Conservation (phyloP, 2,329 filamentous ascomycete species). For the Colletotrichum australisinense region DNA sequence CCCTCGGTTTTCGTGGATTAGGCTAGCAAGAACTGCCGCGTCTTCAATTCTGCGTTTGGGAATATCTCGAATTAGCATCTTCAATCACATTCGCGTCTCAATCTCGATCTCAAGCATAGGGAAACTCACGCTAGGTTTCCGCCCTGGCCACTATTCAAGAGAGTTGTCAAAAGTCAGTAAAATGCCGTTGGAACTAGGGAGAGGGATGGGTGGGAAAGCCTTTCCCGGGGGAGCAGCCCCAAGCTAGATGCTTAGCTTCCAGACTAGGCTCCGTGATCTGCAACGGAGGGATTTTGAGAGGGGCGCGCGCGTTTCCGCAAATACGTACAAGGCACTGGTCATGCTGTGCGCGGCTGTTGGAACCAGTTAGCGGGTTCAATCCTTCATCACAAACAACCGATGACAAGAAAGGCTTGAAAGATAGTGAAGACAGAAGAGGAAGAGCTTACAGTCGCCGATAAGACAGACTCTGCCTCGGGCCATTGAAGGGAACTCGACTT, state of each 20-base stretch:
- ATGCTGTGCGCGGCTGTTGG: conserved; percentile 37
- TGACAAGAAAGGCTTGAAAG: neutral
- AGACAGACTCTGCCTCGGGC: conserved; percentile 36
- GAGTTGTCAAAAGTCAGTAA: neutral
- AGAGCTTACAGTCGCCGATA: conserved; percentile 36
- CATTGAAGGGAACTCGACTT: conserved; percentile 38
- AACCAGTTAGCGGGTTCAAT: neutral
- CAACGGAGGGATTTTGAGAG: neutral
- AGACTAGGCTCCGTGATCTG: neutral
- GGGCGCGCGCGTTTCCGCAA: neutral
- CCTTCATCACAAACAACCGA: no score
- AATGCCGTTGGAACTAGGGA: neutral
- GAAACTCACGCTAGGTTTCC: neutral
- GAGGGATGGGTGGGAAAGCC: neutral
- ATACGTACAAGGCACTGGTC: conserved; percentile 31
- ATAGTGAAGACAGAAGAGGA: neutral
- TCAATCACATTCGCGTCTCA: neutral
- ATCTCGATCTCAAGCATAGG: neutral
- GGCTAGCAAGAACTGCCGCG: neutral
- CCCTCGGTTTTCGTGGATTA: neutral
- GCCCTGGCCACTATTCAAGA: neutral
- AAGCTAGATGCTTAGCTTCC: neutral
- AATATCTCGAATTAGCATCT: neutral
- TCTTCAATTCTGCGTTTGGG: neutral
- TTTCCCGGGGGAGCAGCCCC: neutral